phyloP scores from a whole-genome alignment of 345 rosid genomes.

The Toxicodendron radicans region DNA sequence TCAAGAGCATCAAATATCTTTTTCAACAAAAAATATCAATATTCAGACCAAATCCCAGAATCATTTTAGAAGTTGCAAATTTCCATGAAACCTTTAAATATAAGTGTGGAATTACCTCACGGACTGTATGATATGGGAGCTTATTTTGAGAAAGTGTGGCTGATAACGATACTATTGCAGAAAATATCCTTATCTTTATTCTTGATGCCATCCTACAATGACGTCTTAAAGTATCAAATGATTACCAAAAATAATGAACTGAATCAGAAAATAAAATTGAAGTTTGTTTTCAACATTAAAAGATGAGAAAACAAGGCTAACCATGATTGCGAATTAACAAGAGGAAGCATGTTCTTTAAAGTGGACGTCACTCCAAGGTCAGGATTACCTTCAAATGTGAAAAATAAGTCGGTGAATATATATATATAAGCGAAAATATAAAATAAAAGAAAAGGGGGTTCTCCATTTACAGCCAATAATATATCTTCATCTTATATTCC shows the following conservation, averaged over 20 bases:
- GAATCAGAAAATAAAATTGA: not conserved
- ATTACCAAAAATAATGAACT: conserved; percentile 3
- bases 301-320: conserved; percentile 26
- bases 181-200: conserved; percentile 50
- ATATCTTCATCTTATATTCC: not conserved
- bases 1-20: not conserved
- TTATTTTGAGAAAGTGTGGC: conserved; percentile 70
- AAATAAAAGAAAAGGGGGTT: not conserved
- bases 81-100: not conserved
- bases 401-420: not conserved
- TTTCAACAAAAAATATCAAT: not conserved
- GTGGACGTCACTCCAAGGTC: conserved; percentile 46
- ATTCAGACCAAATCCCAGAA: not conserved
- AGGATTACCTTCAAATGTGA: conserved; percentile 49
- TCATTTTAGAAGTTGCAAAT: not conserved
- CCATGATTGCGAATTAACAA: conserved; percentile 58
- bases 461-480: not conserved
- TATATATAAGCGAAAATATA: not conserved
- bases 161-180: conserved; percentile 53
- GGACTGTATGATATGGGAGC: conserved; percentile 63
- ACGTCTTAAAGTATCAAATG: conserved; percentile 14
- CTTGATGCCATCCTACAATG: conserved; percentile 61
- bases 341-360: conserved; percentile 51
- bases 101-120: conserved; percentile 44
- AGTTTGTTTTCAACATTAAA: conserved; percentile 1